Base-by-base conservation (phyloP, 495 filamentous ascomycete species). In the Aspergillus affinis region DNA sequence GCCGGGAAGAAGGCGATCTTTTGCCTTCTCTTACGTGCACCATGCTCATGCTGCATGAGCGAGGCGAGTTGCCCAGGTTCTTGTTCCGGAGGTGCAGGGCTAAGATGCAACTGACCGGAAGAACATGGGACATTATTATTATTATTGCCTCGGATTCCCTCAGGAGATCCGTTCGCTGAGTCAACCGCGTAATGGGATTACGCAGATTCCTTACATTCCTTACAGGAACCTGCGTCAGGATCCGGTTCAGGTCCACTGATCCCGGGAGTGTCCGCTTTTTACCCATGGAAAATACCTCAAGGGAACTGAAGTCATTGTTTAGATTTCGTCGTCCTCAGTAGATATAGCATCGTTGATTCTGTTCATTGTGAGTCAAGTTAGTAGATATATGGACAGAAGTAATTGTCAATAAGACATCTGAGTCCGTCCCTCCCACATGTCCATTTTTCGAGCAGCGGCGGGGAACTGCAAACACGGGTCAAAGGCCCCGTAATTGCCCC, bases 381-480 rank as follows among this genome's bases (percentile, higher is more conserved):
- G n/a, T n/a, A n/a, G n/a, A n/a, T n/a, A n/a, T n/a, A n/a, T n/a
- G n/a, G n/a, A n/a, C n/a, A n/a, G n/a, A n/a, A n/a, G n/a, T n/a
- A n/a, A n/a, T n/a, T n/a, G 23, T 26, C 23, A 26, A 26, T 26
- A 4, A 26, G 23, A n/a, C n/a, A n/a, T n/a, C n/a, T n/a, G 23
- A 26, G 4, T 26, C 23, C 23, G 23, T 26, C 23, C n/a, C n/a
- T 26, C 23, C 23, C 23, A 26, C 23, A 26, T 26, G 23, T 26
- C 23, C 23, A 26, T 2, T 2, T 2, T 26, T 26, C 23, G 23
- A 26, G 23, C 23, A 26, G n/a, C 29, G 19, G 30, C 51, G 19
- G 51, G 30, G 36, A 41, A 41, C 7, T 15, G n/a, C 51, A 4
- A 44, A 54, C 51, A 54, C 51, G 51, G 51, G 29, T 54, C 51